Conservation (phyloP, 495 filamentous ascomycete genomes). For the Bacidia gigantensis region DNA sequence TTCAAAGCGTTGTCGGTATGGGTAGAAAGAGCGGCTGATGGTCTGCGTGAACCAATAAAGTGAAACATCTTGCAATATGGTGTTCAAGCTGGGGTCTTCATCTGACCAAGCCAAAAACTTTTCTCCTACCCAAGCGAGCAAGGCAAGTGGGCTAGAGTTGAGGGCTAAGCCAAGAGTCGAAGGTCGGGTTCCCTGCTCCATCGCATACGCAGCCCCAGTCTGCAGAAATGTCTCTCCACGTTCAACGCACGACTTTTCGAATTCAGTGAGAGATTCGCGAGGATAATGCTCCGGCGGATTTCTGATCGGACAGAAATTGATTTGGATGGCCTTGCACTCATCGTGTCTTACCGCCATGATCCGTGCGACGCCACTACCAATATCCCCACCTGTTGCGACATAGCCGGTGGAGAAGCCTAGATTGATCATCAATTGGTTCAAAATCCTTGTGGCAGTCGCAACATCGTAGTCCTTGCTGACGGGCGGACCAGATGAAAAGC, state of each 20-base stretch:
- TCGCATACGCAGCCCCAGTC: constrained; percentile 38
- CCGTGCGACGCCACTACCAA: constrained; percentile 40
- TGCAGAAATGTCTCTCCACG: constrained; percentile 23
- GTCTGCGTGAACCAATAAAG: constrained; percentile 56
- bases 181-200: constrained; percentile 45
- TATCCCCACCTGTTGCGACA: constrained; percentile 53
- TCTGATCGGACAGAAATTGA: constrained; percentile 6
- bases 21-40: constrained; percentile 43
- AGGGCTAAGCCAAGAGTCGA: constrained; percentile 49
- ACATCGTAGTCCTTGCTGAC: constrained; percentile 34
- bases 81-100: constrained; percentile 33
- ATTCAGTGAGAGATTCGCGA: constrained; percentile 21
- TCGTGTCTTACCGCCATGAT: constrained; percentile 28
- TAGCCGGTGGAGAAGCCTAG: constrained; percentile 48
- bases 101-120: constrained; percentile 55
- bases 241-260: constrained; percentile 26
- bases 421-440: constrained; percentile 45
- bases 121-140: constrained; percentile 57
- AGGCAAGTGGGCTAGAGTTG: constrained; percentile 41
- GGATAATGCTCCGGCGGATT: not conserved
- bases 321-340: constrained; percentile 30
- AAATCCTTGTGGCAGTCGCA: constrained; percentile 29
- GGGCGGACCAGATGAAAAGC: constrained; percentile 40
- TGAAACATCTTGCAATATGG: constrained; percentile 42
- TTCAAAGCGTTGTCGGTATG: constrained; percentile 32